Percentiles rank a stretch among this genome's conserved stretches.
Evolutionary conservation across 1,139 yeast genomes (phyloP).

Genomic region (Schwanniomyces etchellsii): DNA sequence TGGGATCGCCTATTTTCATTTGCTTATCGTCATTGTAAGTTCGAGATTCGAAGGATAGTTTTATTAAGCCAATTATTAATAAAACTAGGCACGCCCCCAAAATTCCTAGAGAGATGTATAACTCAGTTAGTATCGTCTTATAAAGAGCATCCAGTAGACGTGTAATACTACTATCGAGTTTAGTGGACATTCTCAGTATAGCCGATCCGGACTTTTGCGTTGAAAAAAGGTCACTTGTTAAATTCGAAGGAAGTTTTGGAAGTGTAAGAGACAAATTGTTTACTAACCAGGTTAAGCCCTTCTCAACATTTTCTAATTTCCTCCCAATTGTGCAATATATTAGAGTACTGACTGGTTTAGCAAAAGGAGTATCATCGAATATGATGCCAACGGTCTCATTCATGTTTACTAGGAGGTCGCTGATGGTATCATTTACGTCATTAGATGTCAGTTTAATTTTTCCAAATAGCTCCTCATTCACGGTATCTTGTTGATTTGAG

Average conservation of each 20-base stretch:
- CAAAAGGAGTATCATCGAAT: conserved; percentile 66
- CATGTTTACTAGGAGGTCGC: conserved; percentile 24
- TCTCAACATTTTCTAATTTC: conserved; percentile 58
- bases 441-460: conserved; percentile 53
- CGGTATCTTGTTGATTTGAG: conserved; percentile 22
- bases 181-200: conserved; percentile 1
- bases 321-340: conserved; percentile 77
- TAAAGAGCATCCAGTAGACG: conserved; percentile 24
- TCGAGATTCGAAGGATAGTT: conserved; percentile 9
- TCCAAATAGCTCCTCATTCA: conserved; percentile 65
- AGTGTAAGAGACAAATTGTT: conserved; percentile 53
- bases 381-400: conserved; percentile 29
- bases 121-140: conserved; percentile 35
- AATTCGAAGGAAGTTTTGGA: conserved; percentile 31
- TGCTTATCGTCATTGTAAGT: neutral
- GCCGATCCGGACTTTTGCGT: neutral
- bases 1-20: conserved; percentile 25
- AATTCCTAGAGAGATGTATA: conserved; percentile 38
- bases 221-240: neutral
- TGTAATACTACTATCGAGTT: conserved; percentile 3
- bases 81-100: conserved; percentile 47
- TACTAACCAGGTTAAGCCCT: conserved; percentile 77
- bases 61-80: conserved; percentile 28
- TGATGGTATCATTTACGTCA: conserved; percentile 43
- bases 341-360: conserved; percentile 55